A percentile compares a stretch with the other conserved stretches of the same genome.
phyloP scores from a whole-genome alignment of 768 basidiomycete genomes.

The Suillus placidus region DNA sequence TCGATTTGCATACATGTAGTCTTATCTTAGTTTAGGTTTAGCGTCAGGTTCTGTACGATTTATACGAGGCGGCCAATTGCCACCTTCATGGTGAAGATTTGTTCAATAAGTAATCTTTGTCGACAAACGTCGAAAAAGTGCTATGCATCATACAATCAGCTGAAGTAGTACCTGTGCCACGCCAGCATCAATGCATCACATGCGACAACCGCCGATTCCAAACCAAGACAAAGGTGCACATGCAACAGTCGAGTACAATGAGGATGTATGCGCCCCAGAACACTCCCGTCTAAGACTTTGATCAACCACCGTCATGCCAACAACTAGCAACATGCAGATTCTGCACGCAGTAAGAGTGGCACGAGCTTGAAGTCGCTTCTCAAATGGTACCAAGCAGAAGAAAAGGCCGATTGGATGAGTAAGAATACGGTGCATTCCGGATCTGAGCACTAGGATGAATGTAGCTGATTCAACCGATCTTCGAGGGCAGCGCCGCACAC shows the following conservation, averaged over 20 bases:
- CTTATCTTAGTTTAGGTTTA: no score
- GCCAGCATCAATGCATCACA: not conserved
- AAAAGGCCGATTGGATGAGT: slow-evolving; percentile 1
- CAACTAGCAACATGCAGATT: not conserved
- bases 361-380: not conserved
- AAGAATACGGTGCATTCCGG: slow-evolving; percentile 27
- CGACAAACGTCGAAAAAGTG: not conserved
- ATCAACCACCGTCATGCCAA: not conserved
- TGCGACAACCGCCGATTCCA: not conserved
- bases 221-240: not conserved
- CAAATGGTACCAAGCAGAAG: not conserved
- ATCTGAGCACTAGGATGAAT: slow-evolving; percentile 9
- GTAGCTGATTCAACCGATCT: not conserved
- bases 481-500: slow-evolving; percentile 5
- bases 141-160: not conserved
- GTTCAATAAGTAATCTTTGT: no score
- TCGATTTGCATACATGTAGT: no score
- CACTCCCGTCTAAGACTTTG: not conserved
- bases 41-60: no score
- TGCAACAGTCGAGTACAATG: not conserved
- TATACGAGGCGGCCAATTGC: no score
- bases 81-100: no score
- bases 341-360: not conserved
- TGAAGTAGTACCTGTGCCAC: not conserved
- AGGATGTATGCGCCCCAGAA: not conserved